A percentile compares a stretch with the other conserved stretches of the same genome.
phyloP scores from a whole-genome alignment of 108 stramenopile genomes.

The Pseudonitzschia multistriata region DNA sequence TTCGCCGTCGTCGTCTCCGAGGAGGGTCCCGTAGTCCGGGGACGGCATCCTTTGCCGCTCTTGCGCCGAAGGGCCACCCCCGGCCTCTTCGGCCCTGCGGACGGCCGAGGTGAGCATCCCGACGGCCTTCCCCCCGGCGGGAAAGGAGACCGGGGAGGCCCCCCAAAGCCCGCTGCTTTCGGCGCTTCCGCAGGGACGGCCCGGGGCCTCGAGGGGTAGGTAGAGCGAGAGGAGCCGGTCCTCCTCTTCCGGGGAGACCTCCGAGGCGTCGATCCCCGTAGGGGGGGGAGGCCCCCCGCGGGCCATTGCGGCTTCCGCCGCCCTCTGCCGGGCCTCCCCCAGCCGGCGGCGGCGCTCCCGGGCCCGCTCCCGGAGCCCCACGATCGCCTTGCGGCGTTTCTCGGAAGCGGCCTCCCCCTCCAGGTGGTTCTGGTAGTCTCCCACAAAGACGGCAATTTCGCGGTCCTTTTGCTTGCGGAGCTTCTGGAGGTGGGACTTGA shows the following conservation, averaged over 20 bases:
- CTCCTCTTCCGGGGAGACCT: background rate
- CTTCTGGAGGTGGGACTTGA: conserved; percentile 33
- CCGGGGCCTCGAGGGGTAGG: background rate
- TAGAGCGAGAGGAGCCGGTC: conserved; percentile 7
- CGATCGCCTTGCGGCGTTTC: background rate
- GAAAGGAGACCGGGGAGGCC: background rate
- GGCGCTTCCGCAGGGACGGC: no score
- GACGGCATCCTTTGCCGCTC: no score
- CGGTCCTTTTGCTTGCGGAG: conserved; percentile 3
- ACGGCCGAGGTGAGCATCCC: background rate
- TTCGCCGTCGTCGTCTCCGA: background rate
- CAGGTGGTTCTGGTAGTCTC: background rate
- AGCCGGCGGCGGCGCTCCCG: background rate
- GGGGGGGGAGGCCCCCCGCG: no score
- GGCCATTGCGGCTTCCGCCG: background rate
- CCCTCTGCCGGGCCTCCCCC: background rate
- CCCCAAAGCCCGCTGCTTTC: no score
- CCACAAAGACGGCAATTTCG: conserved; percentile 1
- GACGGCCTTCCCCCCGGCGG: background rate
- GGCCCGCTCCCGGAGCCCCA: background rate
- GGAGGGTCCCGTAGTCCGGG: no score
- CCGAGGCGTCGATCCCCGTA: background rate
- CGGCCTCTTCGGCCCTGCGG: no score
- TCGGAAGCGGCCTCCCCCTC: background rate
- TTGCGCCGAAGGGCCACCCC: no score